Percentiles rank a stretch among this genome's conserved stretches.
These are phyloP conservation scores for Senecio squalidus DNA, from an alignment of 140 eudicot species.

Conservation along the genomic window DNA sequence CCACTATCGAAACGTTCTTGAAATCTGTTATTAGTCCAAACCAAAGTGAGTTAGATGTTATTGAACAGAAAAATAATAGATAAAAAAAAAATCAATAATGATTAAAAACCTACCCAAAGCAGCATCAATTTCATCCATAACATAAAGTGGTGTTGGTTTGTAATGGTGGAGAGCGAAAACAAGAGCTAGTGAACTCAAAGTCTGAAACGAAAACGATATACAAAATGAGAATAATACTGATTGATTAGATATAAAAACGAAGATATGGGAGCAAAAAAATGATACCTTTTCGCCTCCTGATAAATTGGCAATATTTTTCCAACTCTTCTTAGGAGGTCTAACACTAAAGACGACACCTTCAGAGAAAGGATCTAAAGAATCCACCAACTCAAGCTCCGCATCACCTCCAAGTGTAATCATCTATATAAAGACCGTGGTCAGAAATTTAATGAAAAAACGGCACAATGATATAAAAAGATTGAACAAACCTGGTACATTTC, in stretches of 20 bases:
- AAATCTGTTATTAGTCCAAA: constrained; percentile 52
- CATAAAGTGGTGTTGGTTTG: constrained; percentile 98
- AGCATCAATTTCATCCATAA: constrained; percentile 99
- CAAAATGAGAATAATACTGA: neutral
- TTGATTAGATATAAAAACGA: neutral
- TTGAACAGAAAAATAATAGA: neutral
- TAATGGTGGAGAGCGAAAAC: constrained; percentile 95
- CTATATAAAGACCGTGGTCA: constrained; percentile 32
- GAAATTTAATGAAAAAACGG: neutral
- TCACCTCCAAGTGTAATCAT: constrained; percentile 99
- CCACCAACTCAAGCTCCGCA: constrained; percentile 96
- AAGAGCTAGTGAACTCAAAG: constrained; percentile 91
- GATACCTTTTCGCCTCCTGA: constrained; percentile 97
- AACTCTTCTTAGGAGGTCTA: constrained; percentile 95
- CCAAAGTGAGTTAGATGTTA: neutral
- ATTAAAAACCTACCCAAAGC: constrained; percentile 55
- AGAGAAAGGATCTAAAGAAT: constrained; percentile 92
- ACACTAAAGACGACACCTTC: constrained; percentile 98
- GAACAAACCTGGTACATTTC: constrained; percentile 93
- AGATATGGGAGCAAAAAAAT: neutral
- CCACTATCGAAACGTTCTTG: constrained; percentile 94
- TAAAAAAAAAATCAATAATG: neutral
- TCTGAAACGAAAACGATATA: constrained; percentile 39
- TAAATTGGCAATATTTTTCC: constrained; percentile 92
- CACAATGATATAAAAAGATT: too few species aligned